A percentile compares a stretch with the other conserved stretches of the same genome.
phyloP scores from a whole-genome alignment of 208 protist genomes.

The Naegleria fowleri region DNA sequence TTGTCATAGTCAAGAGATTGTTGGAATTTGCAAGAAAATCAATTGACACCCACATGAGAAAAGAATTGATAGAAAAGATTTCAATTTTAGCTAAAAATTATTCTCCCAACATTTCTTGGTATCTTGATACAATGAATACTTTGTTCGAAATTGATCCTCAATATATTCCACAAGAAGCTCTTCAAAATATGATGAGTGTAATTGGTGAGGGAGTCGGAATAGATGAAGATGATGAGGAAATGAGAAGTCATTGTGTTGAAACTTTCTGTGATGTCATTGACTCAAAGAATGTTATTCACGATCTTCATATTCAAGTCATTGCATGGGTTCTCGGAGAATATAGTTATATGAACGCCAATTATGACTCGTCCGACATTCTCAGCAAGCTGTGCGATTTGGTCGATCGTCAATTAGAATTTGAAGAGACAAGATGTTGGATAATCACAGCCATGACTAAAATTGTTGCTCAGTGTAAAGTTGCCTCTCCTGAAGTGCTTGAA shows the following conservation, averaged over 20 bases:
- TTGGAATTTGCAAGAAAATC: slow-evolving; percentile 63
- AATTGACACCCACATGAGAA: slow-evolving; percentile 60
- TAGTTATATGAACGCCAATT: slow-evolving; percentile 61
- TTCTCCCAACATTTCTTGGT: slow-evolving; percentile 54
- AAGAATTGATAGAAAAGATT: slow-evolving; percentile 66
- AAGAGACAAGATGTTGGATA: slow-evolving; percentile 56
- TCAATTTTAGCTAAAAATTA: slow-evolving; percentile 72
- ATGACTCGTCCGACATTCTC: slow-evolving; percentile 53
- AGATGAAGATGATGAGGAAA: slow-evolving; percentile 56
- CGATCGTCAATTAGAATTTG: slow-evolving; percentile 48
- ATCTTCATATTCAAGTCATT: slow-evolving; percentile 59
- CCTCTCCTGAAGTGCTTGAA: background rate
- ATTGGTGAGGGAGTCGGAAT: slow-evolving; percentile 73
- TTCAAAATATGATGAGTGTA: slow-evolving; percentile 81
- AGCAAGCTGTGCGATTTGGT: slow-evolving; percentile 62
- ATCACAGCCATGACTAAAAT: slow-evolving; percentile 69
- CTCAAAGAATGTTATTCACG: slow-evolving; percentile 41
- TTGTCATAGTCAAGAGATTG: slow-evolving; percentile 72
- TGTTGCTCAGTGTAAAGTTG: slow-evolving; percentile 42
- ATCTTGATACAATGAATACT: slow-evolving; percentile 81
- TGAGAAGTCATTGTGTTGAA: slow-evolving; percentile 64
- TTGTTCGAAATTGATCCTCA: slow-evolving; percentile 69
- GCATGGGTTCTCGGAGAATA: slow-evolving; percentile 89
- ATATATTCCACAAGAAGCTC: slow-evolving; percentile 54
- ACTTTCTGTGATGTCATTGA: slow-evolving; percentile 65